Conservation (phyloP, 2,329 filamentous ascomycete genomes). For the Cordyceps tenuipes region DNA sequence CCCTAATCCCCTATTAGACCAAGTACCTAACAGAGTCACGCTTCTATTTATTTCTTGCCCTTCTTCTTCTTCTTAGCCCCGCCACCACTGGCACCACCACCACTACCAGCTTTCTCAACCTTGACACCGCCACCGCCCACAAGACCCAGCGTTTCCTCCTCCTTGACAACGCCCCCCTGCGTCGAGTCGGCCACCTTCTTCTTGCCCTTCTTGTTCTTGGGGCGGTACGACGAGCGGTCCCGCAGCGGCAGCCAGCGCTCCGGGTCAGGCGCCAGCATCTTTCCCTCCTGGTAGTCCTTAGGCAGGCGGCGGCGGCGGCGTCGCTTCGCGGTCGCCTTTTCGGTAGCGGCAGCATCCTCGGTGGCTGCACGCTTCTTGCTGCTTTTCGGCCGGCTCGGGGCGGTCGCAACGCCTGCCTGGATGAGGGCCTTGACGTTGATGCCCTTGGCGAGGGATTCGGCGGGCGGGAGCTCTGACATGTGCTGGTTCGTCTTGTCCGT, state of each 20-base stretch:
- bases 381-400: slow-evolving; percentile 26
- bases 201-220: slow-evolving; percentile 88
- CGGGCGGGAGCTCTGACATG: slow-evolving; percentile 49
- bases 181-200: slow-evolving; percentile 70
- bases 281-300: slow-evolving; percentile 67
- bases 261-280: slow-evolving; percentile 72
- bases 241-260: slow-evolving; percentile 90
- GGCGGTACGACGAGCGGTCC: slow-evolving; percentile 80
- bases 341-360: slow-evolving; percentile 21
- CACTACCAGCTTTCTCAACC: slow-evolving; percentile 46
- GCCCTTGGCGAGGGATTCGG: slow-evolving; percentile 51
- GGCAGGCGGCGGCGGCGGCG: slow-evolving; percentile 56
- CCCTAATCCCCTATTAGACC: neutral
- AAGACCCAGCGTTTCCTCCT: slow-evolving; percentile 59
- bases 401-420: slow-evolving; percentile 50
- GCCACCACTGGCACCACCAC: slow-evolving; percentile 14
- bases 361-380: slow-evolving; percentile 41
- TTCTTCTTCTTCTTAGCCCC: slow-evolving; percentile 46
- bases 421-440: slow-evolving; percentile 57
- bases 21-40: neutral
- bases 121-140: slow-evolving; percentile 57
- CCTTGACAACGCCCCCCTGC: slow-evolving; percentile 74
- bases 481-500: slow-evolving; percentile 47
- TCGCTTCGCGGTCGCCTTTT: slow-evolving; percentile 45
- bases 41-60: slow-evolving; percentile 45